Percentiles rank a stretch among this genome's conserved stretches.
These are phyloP conservation scores for Wakefieldia striispora DNA, from an alignment of 768 basidiomycete genomes.

Conservation along the genomic window DNA sequence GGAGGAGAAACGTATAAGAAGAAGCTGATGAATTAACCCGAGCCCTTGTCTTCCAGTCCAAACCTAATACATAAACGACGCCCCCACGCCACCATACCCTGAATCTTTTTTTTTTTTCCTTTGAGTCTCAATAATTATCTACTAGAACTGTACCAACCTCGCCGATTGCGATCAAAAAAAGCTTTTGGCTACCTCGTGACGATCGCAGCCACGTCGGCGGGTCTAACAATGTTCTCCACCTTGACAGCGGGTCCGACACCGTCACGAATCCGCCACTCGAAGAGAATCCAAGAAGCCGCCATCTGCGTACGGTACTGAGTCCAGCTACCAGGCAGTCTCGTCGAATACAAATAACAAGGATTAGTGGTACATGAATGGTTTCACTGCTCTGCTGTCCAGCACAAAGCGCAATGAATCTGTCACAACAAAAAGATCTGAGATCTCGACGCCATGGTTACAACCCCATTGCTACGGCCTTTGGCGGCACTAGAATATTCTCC, in stretches of 20 bases:
- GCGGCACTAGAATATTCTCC: slow-evolving; percentile 43
- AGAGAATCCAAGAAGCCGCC: no score
- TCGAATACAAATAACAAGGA: not conserved
- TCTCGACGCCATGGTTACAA: slow-evolving; percentile 7
- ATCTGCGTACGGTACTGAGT: not conserved
- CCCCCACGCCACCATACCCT: slow-evolving; percentile 34
- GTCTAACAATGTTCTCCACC: no score
- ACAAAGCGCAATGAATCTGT: not conserved
- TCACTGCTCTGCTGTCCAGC: not conserved
- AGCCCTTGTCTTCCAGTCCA: slow-evolving; percentile 14
- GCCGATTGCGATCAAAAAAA: no score
- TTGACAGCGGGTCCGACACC: no score
- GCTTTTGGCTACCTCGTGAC: no score
- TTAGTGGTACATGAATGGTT: not conserved
- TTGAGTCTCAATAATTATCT: not conserved
- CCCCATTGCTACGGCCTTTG: slow-evolving; percentile 42
- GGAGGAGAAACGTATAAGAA: slow-evolving; percentile 7
- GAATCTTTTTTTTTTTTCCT: slow-evolving; percentile 13
- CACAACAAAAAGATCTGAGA: not conserved
- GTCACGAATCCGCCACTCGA: no score
- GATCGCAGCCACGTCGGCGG: no score
- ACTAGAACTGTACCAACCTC: no score
- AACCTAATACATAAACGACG: slow-evolving; percentile 13
- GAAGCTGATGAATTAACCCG: not conserved
- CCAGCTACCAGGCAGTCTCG: not conserved